Evolutionary conservation across 2,329 filamentous ascomycete genomes (phyloP).

Genomic region (Cladosporium sp.): DNA sequence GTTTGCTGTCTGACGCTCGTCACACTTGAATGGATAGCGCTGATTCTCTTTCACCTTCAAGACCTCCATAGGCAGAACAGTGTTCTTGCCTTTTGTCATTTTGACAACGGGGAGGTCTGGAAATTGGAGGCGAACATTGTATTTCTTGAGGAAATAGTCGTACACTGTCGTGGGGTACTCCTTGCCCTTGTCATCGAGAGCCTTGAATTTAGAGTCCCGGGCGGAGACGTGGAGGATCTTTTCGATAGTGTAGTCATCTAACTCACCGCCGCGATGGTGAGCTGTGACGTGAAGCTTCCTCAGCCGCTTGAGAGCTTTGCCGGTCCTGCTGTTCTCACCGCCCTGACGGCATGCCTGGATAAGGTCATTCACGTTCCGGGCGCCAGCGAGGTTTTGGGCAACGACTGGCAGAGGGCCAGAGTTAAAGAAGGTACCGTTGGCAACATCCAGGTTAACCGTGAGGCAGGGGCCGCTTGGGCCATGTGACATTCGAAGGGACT

Average conservation of each 20-base stretch:
- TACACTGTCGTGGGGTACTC: constrained; percentile 50
- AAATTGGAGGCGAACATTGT: constrained; percentile 45
- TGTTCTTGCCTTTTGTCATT: constrained; percentile 49
- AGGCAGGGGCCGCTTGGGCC: constrained; percentile 53
- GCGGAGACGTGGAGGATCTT: constrained; percentile 43
- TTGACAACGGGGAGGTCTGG: constrained; percentile 53
- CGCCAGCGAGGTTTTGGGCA: constrained; percentile 29
- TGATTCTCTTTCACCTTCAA: constrained; percentile 52
- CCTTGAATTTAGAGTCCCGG: constrained; percentile 40
- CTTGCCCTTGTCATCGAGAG: constrained; percentile 35
- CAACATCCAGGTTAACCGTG: constrained; percentile 77
- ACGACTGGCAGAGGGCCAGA: constrained; percentile 34
- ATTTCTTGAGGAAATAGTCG: constrained; percentile 52
- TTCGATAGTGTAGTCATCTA: constrained; percentile 49
- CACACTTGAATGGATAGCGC: constrained; percentile 56
- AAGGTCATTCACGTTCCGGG: constrained; percentile 27
- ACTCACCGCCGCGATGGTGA: constrained; percentile 34
- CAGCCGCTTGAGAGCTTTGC: constrained; percentile 39
- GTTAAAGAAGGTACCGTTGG: constrained; percentile 86
- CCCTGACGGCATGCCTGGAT: constrained; percentile 17
- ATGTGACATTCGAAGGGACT: constrained; percentile 73
- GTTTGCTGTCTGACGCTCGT: constrained; percentile 61
- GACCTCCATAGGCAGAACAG: constrained; percentile 55
- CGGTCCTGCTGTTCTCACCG: constrained; percentile 16
- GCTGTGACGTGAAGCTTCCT: constrained; percentile 39